These are phyloP conservation scores for Phoenix dactylifera DNA, from an alignment of 176 grass and related monocot species.

Conservation along the genomic window DNA sequence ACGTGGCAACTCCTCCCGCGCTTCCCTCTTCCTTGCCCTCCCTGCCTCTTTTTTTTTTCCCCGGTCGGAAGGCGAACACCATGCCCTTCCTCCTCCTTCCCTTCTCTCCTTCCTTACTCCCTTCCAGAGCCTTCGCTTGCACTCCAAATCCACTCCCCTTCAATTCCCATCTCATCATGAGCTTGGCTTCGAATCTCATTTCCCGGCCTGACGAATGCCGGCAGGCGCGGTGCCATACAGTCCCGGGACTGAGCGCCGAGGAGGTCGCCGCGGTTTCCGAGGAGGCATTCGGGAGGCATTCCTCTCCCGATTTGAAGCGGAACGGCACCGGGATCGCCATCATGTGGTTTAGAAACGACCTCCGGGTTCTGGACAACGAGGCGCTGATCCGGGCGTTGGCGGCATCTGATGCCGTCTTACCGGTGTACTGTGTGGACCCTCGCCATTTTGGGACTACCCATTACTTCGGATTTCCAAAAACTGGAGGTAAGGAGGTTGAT, in stretches of 20 bases:
- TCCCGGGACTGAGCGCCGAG: conserved; percentile 40
- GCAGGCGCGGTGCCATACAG: conserved; percentile 1
- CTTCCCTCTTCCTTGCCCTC: no score
- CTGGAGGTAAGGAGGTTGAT: conserved; percentile 35
- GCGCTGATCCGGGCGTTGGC: conserved; percentile 40
- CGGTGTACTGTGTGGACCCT: conserved; percentile 72
- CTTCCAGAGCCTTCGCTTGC: no score
- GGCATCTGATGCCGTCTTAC: conserved; percentile 23
- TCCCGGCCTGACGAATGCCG: no score
- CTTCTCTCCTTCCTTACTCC: no score
- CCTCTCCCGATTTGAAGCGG: conserved; percentile 30
- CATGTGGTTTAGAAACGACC: conserved; percentile 85
- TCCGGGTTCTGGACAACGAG: conserved; percentile 25
- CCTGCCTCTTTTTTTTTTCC: no score
- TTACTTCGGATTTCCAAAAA: conserved; percentile 83
- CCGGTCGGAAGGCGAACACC: no score
- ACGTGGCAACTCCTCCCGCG: no score
- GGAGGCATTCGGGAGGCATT: conserved; percentile 37
- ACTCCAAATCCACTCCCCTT: no score
- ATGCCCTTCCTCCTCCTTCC: no score
- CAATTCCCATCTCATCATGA: no score
- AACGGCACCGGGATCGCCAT: conserved; percentile 35
- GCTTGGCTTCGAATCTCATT: no score
- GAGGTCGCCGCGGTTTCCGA: conserved; percentile 30
- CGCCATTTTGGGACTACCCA: conserved; percentile 43